A percentile compares a stretch with the other conserved stretches of the same genome.
phyloP scores from a whole-genome alignment of 768 basidiomycete genomes.

The Cystofilobasidium macerans region DNA sequence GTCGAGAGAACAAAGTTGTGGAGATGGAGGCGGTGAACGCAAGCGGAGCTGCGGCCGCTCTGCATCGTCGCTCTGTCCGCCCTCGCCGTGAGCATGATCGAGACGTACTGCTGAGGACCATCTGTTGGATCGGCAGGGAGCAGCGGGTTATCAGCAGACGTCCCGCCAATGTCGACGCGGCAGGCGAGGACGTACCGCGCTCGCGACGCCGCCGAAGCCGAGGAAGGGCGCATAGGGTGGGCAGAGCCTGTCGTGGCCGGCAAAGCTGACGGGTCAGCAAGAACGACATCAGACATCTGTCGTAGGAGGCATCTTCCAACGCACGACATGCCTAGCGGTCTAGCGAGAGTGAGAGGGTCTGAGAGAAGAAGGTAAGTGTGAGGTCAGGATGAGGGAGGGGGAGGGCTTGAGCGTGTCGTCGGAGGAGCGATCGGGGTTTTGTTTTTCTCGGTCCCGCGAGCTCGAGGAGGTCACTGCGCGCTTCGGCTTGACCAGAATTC shows the following conservation, averaged over 20 bases:
- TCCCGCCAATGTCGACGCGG: background rate
- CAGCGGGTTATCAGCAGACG: background rate
- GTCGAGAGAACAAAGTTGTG: background rate
- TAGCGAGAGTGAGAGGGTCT: no score
- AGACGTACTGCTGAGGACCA: conserved; percentile 85
- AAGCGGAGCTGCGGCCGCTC: background rate
- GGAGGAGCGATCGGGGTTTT: no score
- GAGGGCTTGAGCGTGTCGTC: no score
- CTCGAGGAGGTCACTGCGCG: no score
- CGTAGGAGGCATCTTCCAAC: no score
- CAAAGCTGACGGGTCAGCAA: background rate
- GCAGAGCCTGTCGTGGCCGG: conserved; percentile 10
- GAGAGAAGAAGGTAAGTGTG: no score
- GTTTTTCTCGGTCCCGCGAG: no score
- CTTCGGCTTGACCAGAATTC: no score
- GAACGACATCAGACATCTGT: no score
- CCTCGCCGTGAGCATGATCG: background rate
- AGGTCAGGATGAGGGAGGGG: no score
- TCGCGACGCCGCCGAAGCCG: conserved; percentile 81
- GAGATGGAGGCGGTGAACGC: background rate
- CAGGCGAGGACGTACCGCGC: conserved; percentile 53
- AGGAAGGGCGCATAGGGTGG: conserved; percentile 25
- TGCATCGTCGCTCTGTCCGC: background rate
- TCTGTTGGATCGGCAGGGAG: conserved; percentile 45
- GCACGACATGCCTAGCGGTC: no score